Conservation (phyloP, 2,329 filamentous ascomycete genomes). For the Cadophora malorum region DNA sequence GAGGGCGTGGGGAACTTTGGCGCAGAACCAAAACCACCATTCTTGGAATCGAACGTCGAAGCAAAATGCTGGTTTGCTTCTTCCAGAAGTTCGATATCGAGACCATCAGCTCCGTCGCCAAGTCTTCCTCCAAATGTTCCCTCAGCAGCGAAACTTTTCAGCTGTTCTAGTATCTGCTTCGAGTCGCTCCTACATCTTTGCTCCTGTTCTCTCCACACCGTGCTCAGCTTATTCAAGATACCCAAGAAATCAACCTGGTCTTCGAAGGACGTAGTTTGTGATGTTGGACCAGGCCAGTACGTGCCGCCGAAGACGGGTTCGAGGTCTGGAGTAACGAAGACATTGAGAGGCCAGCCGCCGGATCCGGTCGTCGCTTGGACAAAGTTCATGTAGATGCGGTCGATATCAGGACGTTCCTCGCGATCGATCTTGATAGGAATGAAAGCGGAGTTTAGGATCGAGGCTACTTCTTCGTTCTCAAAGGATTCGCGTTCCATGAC, state of each 20-base stretch:
- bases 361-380: conserved; percentile 89
- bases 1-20: conserved; percentile 92
- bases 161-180: conserved; percentile 78
- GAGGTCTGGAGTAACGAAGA: conserved; percentile 93
- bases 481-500: conserved; percentile 95
- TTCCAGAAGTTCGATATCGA: conserved; percentile 90
- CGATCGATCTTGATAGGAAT: conserved; percentile 92
- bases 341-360: conserved; percentile 93
- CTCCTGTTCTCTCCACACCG: conserved; percentile 83
- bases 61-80: conserved; percentile 85
- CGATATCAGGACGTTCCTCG: conserved; percentile 92
- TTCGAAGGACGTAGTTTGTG: conserved; percentile 48
- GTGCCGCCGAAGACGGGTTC: conserved; percentile 96
- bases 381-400: conserved; percentile 98
- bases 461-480: conserved; percentile 79
- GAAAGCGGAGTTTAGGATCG: conserved; percentile 84
- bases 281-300: conserved; percentile 75
- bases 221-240: conserved; percentile 78
- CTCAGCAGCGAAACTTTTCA: conserved; percentile 88
- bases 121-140: conserved; percentile 66
- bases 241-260: conserved; percentile 80
- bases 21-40: conserved; percentile 79
- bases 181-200: conserved; percentile 83
- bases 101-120: conserved; percentile 63
- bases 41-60: conserved; percentile 76